Percentiles rank a stretch among this genome's conserved stretches.
phyloP scores from a whole-genome alignment of 148 eudicot species.

The Rhododendron henanense region DNA sequence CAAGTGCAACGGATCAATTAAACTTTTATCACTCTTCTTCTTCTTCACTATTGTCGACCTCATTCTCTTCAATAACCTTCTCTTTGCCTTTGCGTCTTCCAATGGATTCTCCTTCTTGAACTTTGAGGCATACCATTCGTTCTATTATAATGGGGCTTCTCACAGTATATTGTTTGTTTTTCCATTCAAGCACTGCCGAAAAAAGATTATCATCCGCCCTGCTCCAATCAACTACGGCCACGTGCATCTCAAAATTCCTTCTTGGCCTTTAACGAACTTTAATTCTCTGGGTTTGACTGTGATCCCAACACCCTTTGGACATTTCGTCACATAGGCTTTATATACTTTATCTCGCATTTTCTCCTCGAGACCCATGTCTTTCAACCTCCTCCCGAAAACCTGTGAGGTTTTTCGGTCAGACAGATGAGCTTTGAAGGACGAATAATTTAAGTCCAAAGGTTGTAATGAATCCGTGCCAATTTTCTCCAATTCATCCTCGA shows the following conservation, averaged over 20 bases:
- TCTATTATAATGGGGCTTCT: background rate
- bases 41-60: too few relatives aligned
- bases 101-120: background rate
- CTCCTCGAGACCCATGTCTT: background rate
- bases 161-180: too few relatives aligned
- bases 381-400: background rate
- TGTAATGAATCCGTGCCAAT: background rate
- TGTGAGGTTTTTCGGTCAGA: background rate
- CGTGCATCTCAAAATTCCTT: background rate
- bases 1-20: too few relatives aligned
- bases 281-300: background rate
- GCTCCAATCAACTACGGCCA: background rate
- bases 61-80: too few relatives aligned
- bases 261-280: background rate
- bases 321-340: too few relatives aligned
- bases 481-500: background rate
- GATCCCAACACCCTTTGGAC: background rate
- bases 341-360: too few relatives aligned
- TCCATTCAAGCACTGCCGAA: background rate
- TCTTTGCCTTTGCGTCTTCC: background rate
- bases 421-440: too few relatives aligned
- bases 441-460: background rate
- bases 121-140: background rate
- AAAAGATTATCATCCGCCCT: background rate
- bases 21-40: too few relatives aligned